These are phyloP conservation scores for Physaria fendleri DNA, from an alignment of 345 rosid species.

Conservation along the genomic window DNA sequence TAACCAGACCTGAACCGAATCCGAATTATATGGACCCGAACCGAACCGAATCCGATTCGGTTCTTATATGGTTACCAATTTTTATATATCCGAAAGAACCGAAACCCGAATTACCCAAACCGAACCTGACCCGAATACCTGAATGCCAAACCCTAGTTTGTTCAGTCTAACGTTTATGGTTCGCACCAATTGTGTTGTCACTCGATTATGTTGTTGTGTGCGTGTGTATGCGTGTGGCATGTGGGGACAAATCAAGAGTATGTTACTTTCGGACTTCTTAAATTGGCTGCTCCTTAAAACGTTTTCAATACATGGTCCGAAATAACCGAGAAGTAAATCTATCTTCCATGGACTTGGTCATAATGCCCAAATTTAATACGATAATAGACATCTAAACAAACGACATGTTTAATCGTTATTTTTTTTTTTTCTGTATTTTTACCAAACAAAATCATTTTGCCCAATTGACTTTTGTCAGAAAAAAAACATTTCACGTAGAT, in stretches of 20 bases:
- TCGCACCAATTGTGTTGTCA: background rate
- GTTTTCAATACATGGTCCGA: too few species aligned
- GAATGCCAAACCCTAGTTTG: too few species aligned
- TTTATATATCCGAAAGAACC: too few species aligned
- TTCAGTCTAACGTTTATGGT: background rate
- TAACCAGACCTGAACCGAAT: too few species aligned
- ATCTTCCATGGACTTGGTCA: too few species aligned
- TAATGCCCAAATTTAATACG: background rate
- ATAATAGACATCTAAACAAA: background rate
- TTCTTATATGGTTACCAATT: too few species aligned
- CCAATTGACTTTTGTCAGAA: background rate
- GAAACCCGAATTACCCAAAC: too few species aligned
- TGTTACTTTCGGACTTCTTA: background rate
- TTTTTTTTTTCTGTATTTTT: background rate
- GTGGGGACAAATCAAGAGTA: constrained; percentile 5
- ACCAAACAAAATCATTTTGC: background rate
- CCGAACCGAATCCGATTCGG: too few species aligned
- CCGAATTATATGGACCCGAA: too few species aligned
- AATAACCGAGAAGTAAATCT: too few species aligned
- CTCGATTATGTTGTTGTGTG: background rate
- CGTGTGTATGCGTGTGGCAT: background rate
- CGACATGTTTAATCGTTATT: background rate
- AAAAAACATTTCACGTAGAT: background rate
- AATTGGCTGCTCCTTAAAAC: too few species aligned
- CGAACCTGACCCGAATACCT: too few species aligned